These are phyloP conservation scores for Geotrichum reessii DNA, from an alignment of 1,139 yeast species.

Conservation along the genomic window DNA sequence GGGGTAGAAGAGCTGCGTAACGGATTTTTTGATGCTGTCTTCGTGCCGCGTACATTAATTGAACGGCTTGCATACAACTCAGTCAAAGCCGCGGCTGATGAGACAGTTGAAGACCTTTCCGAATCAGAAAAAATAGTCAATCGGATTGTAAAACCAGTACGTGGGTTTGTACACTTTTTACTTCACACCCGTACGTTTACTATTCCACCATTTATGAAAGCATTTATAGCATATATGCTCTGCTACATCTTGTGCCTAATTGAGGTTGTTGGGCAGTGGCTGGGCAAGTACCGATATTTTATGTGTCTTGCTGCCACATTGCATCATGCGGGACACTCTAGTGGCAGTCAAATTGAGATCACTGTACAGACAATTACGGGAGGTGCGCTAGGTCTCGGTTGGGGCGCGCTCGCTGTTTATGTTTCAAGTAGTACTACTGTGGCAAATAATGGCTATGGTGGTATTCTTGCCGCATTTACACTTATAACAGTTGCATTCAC, in stretches of 20 bases:
- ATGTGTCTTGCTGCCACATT: slow-evolving; percentile 41
- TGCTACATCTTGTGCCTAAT: slow-evolving; percentile 40
- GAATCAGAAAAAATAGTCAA: background rate
- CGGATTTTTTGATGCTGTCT: slow-evolving; percentile 47
- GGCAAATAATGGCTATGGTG: slow-evolving; percentile 43
- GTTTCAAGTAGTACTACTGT: slow-evolving; percentile 40
- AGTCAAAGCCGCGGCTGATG: slow-evolving; percentile 6
- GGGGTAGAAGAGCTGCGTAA: slow-evolving; percentile 43
- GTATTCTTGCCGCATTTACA: slow-evolving; percentile 42
- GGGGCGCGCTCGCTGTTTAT: slow-evolving; percentile 43
- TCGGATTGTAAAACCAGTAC: background rate
- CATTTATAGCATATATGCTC: slow-evolving; percentile 40
- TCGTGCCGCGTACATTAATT: slow-evolving; percentile 33
- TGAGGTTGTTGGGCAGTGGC: slow-evolving; percentile 39
- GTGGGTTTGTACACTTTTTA: background rate
- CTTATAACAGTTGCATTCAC: slow-evolving; percentile 36
- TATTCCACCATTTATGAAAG: slow-evolving; percentile 29
- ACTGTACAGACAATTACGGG: slow-evolving; percentile 41
- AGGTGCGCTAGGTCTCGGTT: slow-evolving; percentile 45
- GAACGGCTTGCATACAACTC: slow-evolving; percentile 21
- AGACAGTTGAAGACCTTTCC: background rate
- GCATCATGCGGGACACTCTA: slow-evolving; percentile 45
- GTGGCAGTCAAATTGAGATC: slow-evolving; percentile 48
- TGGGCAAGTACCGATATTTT: slow-evolving; percentile 38
- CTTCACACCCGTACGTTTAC: background rate